Conservation (phyloP, 768 basidiomycete genomes). For the Polyporus arcularius region DNA sequence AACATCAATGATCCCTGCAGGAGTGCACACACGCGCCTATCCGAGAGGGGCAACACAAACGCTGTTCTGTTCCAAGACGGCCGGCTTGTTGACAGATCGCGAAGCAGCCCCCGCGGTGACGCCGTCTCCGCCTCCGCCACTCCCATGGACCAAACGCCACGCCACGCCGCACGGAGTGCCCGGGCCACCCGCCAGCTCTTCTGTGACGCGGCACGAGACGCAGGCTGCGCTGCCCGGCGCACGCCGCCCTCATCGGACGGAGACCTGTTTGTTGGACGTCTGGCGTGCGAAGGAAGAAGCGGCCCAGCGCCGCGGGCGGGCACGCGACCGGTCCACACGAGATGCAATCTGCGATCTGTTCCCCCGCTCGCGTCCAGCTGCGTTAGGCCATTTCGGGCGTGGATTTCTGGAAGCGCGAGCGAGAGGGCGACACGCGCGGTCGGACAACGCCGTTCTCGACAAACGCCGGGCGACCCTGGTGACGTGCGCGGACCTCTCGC, state of each 20-base stretch:
- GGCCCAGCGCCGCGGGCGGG: slow-evolving; percentile 4
- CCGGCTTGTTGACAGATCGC: slow-evolving; percentile 16
- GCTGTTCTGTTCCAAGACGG: not conserved
- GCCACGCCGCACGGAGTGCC: not conserved
- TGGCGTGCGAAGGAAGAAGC: not conserved
- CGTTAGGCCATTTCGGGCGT: slow-evolving; percentile 10
- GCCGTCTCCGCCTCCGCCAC: slow-evolving; percentile 1
- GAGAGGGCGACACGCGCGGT: not conserved
- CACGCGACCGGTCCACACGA: slow-evolving; percentile 5
- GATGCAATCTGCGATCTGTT: slow-evolving; percentile 20
- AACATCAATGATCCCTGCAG: not conserved
- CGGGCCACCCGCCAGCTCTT: not conserved
- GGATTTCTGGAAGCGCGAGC: slow-evolving; percentile 6
- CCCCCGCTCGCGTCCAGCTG: slow-evolving; percentile 15
- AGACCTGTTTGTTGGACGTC: not conserved
- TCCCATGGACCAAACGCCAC: not conserved
- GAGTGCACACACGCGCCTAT: not conserved
- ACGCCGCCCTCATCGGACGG: not conserved
- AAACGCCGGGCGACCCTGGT: not conserved
- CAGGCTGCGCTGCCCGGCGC: not conserved
- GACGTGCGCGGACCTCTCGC: not conserved
- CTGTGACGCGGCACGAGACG: not conserved
- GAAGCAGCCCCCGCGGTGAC: slow-evolving; percentile 12
- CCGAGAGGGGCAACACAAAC: not conserved
- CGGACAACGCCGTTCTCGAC: not conserved